Conservation (phyloP, 2,329 filamentous ascomycete genomes). For the Sporothrix curviconia region DNA sequence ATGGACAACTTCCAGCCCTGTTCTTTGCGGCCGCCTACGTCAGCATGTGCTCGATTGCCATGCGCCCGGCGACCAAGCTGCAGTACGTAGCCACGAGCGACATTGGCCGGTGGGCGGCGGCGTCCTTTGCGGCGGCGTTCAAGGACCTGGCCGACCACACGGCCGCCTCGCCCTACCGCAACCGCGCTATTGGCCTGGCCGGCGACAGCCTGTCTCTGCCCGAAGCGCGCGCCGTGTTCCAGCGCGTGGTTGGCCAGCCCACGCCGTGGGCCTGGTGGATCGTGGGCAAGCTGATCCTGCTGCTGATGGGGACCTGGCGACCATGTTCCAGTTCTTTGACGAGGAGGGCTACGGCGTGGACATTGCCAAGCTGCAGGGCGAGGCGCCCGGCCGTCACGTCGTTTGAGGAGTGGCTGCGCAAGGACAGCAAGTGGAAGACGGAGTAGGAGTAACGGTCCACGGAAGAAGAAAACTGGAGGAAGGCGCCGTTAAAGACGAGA, state of each 20-base stretch:
- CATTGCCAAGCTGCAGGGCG: conserved; percentile 25
- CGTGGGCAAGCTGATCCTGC: conserved; percentile 26
- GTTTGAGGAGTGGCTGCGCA: conserved; percentile 33
- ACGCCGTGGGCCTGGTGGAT: conserved; percentile 29
- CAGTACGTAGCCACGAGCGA: conserved; percentile 34
- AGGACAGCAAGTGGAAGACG: conserved; percentile 27
- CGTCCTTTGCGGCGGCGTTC: conserved; percentile 19
- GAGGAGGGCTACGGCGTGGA: conserved; percentile 35
- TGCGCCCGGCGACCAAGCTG: conserved; percentile 26
- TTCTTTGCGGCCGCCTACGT: conserved; percentile 27
- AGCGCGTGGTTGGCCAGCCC: conserved; percentile 21
- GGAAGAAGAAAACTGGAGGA: neutral
- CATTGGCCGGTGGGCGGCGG: conserved; percentile 32
- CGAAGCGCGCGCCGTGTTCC: conserved; percentile 27
- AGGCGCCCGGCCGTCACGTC: conserved; percentile 28
- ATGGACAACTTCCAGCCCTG: conserved; percentile 35
- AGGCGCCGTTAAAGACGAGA: too few species aligned
- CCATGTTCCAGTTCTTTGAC: conserved; percentile 35
- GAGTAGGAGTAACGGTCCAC: neutral
- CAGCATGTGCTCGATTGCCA: conserved; percentile 25
- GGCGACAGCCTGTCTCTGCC: conserved; percentile 30
- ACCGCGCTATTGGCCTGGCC: conserved; percentile 29
- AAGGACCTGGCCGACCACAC: conserved; percentile 22
- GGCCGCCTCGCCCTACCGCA: conserved; percentile 23
- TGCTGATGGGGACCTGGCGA: conserved; percentile 26